Percentiles rank a stretch among this genome's conserved stretches.
Conservation (phyloP, 352 stramenopile genomes). For the Globisporangium viniferum region DNA sequence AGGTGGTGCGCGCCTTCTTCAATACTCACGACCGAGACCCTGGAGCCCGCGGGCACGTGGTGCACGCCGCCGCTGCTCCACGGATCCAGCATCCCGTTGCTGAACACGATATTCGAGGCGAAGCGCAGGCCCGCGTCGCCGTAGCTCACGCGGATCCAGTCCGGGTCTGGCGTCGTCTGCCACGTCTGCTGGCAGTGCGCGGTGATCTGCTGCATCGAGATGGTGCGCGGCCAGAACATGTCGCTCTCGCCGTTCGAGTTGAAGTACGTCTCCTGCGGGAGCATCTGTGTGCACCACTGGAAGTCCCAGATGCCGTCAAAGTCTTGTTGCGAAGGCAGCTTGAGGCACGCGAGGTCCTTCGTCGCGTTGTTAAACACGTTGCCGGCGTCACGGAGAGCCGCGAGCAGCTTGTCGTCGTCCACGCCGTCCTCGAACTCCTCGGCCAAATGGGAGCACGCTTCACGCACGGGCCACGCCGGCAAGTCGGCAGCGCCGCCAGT, state of each 20-base stretch:
- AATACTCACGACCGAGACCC: conserved; percentile 67
- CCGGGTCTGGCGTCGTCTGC: conserved; percentile 62
- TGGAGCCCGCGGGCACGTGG: conserved; percentile 42
- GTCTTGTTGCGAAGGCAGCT: conserved; percentile 61
- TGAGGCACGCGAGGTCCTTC: conserved; percentile 64
- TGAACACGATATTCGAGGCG: conserved; percentile 95
- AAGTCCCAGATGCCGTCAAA: conserved; percentile 90
- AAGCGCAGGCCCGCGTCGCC: conserved; percentile 53
- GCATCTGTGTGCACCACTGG: conserved; percentile 92
- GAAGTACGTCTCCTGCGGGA: conserved; percentile 87
- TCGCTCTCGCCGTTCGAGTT: conserved; percentile 84
- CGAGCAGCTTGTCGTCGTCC: conserved; percentile 38
- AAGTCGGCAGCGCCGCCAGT: conserved; percentile 67
- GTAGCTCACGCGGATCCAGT: conserved; percentile 77
- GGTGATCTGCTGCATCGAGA: conserved; percentile 55
- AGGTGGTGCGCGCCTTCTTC: conserved; percentile 86
- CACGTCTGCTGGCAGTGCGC: conserved; percentile 65
- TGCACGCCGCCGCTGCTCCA: conserved; percentile 90
- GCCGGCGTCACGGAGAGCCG: conserved; percentile 56
- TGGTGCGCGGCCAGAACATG: conserved; percentile 89
- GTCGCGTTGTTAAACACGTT: conserved; percentile 91
- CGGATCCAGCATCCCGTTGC: conserved; percentile 92
- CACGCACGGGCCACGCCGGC: conserved; percentile 91
- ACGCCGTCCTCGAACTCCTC: conserved; percentile 32
- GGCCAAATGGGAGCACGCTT: conserved; percentile 77